A percentile compares a stretch with the other conserved stretches of the same genome.
phyloP scores from a whole-genome alignment of 345 rosid species.

The Gynandropsis gynandra region DNA sequence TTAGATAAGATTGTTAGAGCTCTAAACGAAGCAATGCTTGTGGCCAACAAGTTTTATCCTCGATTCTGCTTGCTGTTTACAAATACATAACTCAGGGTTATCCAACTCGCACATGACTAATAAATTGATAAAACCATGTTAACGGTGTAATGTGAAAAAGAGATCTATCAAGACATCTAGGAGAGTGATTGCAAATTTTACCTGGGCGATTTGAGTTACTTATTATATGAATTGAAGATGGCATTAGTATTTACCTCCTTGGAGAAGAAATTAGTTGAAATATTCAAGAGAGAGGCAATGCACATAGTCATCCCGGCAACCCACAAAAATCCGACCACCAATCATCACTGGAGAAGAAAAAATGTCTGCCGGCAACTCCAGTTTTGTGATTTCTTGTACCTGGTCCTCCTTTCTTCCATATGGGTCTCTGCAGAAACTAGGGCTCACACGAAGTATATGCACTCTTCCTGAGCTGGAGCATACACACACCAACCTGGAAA shows the following conservation, averaged over 20 bases:
- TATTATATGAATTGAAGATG: background rate
- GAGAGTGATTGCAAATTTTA: too few species aligned
- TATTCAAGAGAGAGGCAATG: conserved; percentile 51
- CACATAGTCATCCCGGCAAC: conserved; percentile 78
- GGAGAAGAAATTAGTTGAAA: background rate
- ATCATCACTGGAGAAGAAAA: conserved; percentile 94
- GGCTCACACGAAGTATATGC: conserved; percentile 41
- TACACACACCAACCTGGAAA: conserved; percentile 67
- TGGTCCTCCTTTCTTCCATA: conserved; percentile 16
- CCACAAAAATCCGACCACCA: conserved; percentile 80
- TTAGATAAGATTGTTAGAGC: too few species aligned
- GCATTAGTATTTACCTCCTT: too few species aligned
- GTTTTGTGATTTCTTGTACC: conserved; percentile 51
- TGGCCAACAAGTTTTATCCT: too few species aligned
- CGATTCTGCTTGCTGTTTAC: too few species aligned
- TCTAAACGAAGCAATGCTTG: too few species aligned
- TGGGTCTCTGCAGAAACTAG: conserved; percentile 19
- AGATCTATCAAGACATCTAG: too few species aligned
- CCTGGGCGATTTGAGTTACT: too few species aligned
- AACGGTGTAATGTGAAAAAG: too few species aligned
- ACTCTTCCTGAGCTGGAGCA: conserved; percentile 63
- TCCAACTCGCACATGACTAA: too few species aligned
- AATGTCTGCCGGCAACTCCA: conserved; percentile 56
- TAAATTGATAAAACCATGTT: too few species aligned
- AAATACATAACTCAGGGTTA: too few species aligned